Conservation (phyloP, 2,329 filamentous ascomycete species). For the Microdochium bolleyi region DNA sequence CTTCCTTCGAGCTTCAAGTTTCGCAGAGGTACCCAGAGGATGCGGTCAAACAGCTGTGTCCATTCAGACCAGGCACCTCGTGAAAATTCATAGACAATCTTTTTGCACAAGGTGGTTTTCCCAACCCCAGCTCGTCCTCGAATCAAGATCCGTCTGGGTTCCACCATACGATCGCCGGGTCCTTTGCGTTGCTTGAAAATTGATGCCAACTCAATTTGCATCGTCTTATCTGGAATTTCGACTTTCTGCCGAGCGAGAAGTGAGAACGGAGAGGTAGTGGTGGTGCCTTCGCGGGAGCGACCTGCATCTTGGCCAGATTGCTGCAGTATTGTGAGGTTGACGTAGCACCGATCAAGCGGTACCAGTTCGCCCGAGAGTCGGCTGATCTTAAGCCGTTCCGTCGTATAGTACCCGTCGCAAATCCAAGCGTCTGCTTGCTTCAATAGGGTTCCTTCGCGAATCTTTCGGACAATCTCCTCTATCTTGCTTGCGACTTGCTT, state of each 20-base stretch:
- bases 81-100: slow-evolving; percentile 26
- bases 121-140: slow-evolving; percentile 26
- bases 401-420: slow-evolving; percentile 13
- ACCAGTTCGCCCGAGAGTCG: no score
- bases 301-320: slow-evolving; percentile 1
- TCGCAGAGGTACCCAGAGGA: slow-evolving; percentile 30
- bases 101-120: slow-evolving; percentile 33
- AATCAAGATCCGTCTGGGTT: slow-evolving; percentile 25
- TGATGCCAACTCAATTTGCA: slow-evolving; percentile 12
- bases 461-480: neutral
- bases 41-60: slow-evolving; percentile 21
- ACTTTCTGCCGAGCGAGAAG: slow-evolving; percentile 17
- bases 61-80: slow-evolving; percentile 10
- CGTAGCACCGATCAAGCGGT: no score
- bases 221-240: slow-evolving; percentile 9
- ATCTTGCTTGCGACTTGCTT: neutral
- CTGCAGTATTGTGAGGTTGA: no score
- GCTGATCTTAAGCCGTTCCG: no score
- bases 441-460: neutral
- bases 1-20: slow-evolving; percentile 16
- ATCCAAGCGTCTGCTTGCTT: slow-evolving; percentile 12
- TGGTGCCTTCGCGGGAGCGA: slow-evolving; percentile 2
- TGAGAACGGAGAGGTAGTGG: slow-evolving; percentile 14
- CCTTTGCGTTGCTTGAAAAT: slow-evolving; percentile 18
- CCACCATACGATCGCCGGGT: slow-evolving; percentile 3